These are phyloP conservation scores for Meira nashicola DNA, from an alignment of 1,284 basidiomycete genomes.

Conservation along the genomic window DNA sequence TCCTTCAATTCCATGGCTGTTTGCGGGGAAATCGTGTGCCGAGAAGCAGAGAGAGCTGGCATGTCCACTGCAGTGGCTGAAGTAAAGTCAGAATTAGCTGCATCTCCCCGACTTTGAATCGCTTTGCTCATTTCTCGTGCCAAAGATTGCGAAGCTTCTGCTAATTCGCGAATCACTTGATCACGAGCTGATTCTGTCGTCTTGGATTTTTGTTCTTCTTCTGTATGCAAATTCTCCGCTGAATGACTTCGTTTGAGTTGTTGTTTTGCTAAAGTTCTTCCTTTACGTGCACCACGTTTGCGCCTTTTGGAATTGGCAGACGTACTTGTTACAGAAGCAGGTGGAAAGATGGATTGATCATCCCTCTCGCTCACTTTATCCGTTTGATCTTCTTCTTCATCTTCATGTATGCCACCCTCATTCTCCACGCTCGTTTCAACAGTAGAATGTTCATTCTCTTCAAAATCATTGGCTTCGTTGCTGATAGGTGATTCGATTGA, in stretches of 20 bases:
- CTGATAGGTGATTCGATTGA: not conserved
- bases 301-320: slow-evolving; percentile 33
- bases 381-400: not conserved
- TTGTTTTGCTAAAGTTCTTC: slow-evolving; percentile 33
- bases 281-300: slow-evolving; percentile 38
- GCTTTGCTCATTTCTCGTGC: slow-evolving; percentile 40
- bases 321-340: slow-evolving; percentile 15
- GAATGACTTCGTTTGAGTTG: slow-evolving; percentile 34
- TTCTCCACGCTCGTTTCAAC: not conserved
- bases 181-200: slow-evolving; percentile 18
- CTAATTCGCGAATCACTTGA: slow-evolving; percentile 29
- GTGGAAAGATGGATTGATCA: slow-evolving; percentile 14
- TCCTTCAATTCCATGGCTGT: too few species aligned
- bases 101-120: slow-evolving; percentile 15
- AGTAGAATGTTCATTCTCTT: not conserved
- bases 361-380: too few species aligned
- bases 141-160: slow-evolving; percentile 31
- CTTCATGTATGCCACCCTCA: not conserved
- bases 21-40: too few species aligned
- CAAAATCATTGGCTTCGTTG: not conserved
- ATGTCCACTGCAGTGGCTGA: too few species aligned
- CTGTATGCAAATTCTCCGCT: slow-evolving; percentile 24
- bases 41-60: not conserved
- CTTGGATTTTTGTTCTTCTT: slow-evolving; percentile 19
- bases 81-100: too few species aligned